Evolutionary conservation across 2,329 filamentous ascomycete species (phyloP), one percentile per base, ranked within the genome.

Genomic region (Talaromyces islandicus): DNA sequence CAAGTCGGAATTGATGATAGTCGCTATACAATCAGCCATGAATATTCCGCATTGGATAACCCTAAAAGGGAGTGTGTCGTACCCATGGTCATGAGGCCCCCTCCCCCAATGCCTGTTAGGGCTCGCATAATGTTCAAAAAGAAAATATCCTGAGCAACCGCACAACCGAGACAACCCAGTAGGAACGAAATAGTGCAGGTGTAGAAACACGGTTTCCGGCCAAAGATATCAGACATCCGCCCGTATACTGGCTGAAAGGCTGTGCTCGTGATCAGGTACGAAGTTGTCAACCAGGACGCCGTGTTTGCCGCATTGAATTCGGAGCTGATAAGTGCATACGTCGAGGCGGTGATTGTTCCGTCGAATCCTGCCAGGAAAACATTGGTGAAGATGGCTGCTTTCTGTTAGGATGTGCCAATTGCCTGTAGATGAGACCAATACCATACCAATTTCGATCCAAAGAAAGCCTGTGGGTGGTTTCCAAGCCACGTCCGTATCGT

Each of bases 181-280:
- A 84, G 73, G 65, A 92, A 91, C 10, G 90, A 75, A 12, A 78
- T 69, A n/a, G 88, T 79, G 1, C 83, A 83, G 11, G 81, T 80
- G 11, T 92, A 75, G 66, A 90, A 91, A 1, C 88, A 81, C 19
- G 80, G 76, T 61, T 73, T 67, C 14, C 75, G 76, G 11, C 89
- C 89, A 59, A 91, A 74, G 0, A 87, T 85, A 73, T 93, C 89
- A 1, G 88, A 91, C 7, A 92, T 74, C 1, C 90, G 82, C 3
- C 88, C 89, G 62, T 90, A 83, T 1, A 92, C 75, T 1, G 90
- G 89, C 73, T 92, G 88, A 61, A 90, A 87, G 7, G 87, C 84
- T 63, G 51, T 86, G 80, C 68, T 88, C 75, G 69, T 87, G 38
- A 88, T 86, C 74, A 88, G 81, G 67, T 88, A 86, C 0, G 84